Evolutionary conservation across 2,329 filamentous ascomycete species (phyloP), one percentile per base, ranked within the genome.

Genomic region (Paecilomyces niveus): DNA sequence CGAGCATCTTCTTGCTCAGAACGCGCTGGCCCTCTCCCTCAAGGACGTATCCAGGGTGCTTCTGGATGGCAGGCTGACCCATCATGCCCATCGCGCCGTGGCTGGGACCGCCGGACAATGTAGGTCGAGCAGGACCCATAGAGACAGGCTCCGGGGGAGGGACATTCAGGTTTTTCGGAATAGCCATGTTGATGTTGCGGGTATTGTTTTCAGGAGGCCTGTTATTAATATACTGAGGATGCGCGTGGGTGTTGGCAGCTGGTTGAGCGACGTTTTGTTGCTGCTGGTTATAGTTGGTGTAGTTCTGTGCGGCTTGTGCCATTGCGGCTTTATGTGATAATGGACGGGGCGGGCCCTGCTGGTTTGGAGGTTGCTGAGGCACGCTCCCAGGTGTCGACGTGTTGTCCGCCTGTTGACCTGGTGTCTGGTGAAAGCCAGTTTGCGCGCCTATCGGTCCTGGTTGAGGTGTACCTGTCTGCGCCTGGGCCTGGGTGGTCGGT

Each of bases 1-100:
- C 92, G 49, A 99, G 82, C 78, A 96, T 97, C 78, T 96, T 95
- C 84, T 97, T 97, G 78, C 89, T 95, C n/a, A 99, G 80, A 1
- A 99, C 89, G 51, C 92, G 88, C 68, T 97, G 92, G 26, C 91
- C 92, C 70, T 96, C 92, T 31, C 90, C 90, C 71, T 97, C 93
- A 59, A 97, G 86, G 58, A 90, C 89, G 73, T 90, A 96, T 0
- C 87, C 85, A 0, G 92, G 90, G 52, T 90, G 85, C 69, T 92
- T 92, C 57, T 87, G 80, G 61, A 97, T 83, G 1, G 90, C 90
- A 0, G 94, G 92, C 68, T 96, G 92, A 55, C 88, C 87, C 83
- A 97, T 89, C 54, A 94, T 87, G 56, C 92, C 92, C 56, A 89
- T 89, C 0, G 89, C 83, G 6, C 86, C 86, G 62, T 89, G 89